phyloP scores from a whole-genome alignment of 371 early-diverging fungal genomes.

The Nematocida parisii region DNA sequence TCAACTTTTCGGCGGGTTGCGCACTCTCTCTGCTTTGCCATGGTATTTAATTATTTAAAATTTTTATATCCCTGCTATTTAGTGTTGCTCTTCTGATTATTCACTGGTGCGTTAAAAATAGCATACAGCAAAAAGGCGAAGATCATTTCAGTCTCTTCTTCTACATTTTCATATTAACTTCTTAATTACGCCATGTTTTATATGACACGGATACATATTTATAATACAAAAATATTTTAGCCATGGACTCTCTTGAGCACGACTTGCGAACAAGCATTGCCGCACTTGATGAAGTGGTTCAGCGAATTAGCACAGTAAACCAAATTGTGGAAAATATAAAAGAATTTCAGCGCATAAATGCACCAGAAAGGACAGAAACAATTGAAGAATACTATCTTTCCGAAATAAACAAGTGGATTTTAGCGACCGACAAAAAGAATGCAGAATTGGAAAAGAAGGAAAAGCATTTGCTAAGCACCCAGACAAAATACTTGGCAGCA shows the following conservation, averaged over 20 bases:
- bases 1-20: constrained; percentile 28
- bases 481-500: constrained; percentile 25
- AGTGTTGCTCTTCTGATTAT: constrained; percentile 44
- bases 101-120: constrained; percentile 41
- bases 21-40: constrained; percentile 52
- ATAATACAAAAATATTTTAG: constrained; percentile 21
- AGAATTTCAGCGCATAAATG: neutral
- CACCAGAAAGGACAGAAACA: neutral
- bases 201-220: neutral
- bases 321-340: constrained; percentile 17
- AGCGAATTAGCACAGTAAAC: constrained; percentile 14
- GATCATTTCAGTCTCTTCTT: neutral
- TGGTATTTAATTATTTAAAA: constrained; percentile 19
- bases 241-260: neutral
- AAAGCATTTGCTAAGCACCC: neutral
- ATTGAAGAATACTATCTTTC: constrained; percentile 42
- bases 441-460: constrained; percentile 23
- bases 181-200: neutral
- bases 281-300: neutral
- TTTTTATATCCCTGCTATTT: constrained; percentile 44
- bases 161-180: neutral
- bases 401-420: constrained; percentile 49
- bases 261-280: neutral
- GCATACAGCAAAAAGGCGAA: constrained; percentile 26
- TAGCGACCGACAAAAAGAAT: neutral